Evolutionary conservation across 345 rosid species (phyloP), one percentile per base, ranked within the genome.

Genomic region (Barbarea vulgaris): DNA sequence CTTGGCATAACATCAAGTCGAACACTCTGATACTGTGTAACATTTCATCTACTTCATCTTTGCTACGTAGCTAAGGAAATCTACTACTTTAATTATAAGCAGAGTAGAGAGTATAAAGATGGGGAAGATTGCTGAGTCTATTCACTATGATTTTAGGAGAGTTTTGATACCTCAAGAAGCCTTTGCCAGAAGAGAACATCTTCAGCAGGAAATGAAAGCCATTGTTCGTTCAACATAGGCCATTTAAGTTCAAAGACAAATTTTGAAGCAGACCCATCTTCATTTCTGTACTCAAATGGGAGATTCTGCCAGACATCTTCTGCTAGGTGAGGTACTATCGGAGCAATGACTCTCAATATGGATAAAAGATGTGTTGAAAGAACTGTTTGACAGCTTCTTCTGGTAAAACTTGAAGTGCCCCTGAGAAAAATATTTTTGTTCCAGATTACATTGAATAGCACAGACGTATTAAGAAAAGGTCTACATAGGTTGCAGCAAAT

Each of bases 271-370:
- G 91, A 85, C 69, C 91, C 93, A 77, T 88, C 91, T 68, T 88
- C 72, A 15, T 53, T 47, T 54, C 67, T 72, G 69, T 83, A 80
- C 64, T 81, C 80, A 65, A 88, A 94, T n/a, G 98, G 96, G 67
- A 94, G 95, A 83, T 91, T 88, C 78, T 86, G 96, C 98, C 98
- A 94, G 19, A 78, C 95, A 67, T 94, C 98, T 83, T 91, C 97
- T 7, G 98, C 96, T 79, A 94, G 76, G 83, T 94, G 98, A 77
- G 98, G 98, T 72, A 94, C 70, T 61, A 91, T 88, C 0, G 98
- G 98, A 54, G 97, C 95, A 15, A 91, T 76, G 74, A 89, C 90
- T 85, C 90, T 88, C 65, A 80, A 77, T 68, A 94, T 82, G 62
- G 96, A 86, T 75, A 94, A 82, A 64, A 91, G 91, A 80, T 94